Conservation (phyloP, 306 rosid genomes). For the Pyrus bretschneideri region DNA sequence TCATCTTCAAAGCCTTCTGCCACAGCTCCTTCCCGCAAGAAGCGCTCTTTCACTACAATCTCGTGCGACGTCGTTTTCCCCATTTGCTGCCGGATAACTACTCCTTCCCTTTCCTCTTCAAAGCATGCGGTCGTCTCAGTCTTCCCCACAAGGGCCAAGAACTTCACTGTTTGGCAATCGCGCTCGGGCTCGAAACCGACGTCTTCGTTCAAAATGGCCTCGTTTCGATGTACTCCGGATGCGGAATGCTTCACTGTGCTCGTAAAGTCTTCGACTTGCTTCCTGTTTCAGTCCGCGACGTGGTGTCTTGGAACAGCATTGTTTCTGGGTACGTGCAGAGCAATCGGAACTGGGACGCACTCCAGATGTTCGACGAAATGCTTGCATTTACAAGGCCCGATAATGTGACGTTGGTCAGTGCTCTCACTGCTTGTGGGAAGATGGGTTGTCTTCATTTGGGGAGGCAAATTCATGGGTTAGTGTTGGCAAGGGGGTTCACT, state of each 20-base stretch:
- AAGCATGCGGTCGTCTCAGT: slow-evolving; percentile 5
- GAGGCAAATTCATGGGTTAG: slow-evolving; percentile 9
- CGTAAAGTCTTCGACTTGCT: slow-evolving; percentile 7
- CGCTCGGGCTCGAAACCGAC: background rate
- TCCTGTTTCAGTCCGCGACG: background rate
- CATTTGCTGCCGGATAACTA: slow-evolving; percentile 1
- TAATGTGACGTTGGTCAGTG: slow-evolving; percentile 7
- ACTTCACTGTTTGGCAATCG: slow-evolving; percentile 8
- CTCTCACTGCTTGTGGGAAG: slow-evolving; percentile 12
- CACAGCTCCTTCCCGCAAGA: slow-evolving; percentile 4
- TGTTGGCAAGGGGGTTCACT: background rate
- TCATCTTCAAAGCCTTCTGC: slow-evolving; percentile 18
- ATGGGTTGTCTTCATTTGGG: slow-evolving; percentile 9
- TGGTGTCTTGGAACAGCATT: slow-evolving; percentile 8
- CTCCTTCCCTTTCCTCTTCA: slow-evolving; percentile 13
- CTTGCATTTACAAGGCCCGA: background rate
- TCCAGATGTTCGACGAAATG: slow-evolving; percentile 17
- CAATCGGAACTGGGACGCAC: background rate
- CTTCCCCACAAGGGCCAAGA: slow-evolving; percentile 12
- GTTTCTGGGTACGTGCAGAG: background rate
- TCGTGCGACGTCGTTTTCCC: background rate
- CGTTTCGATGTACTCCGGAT: slow-evolving; percentile 8
- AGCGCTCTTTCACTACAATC: slow-evolving; percentile 3
- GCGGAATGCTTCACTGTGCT: background rate
- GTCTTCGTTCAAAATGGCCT: slow-evolving; percentile 13